These are phyloP conservation scores for Fusarium sp. DNA, from an alignment of 2,329 filamentous ascomycete species.

Conservation along the genomic window DNA sequence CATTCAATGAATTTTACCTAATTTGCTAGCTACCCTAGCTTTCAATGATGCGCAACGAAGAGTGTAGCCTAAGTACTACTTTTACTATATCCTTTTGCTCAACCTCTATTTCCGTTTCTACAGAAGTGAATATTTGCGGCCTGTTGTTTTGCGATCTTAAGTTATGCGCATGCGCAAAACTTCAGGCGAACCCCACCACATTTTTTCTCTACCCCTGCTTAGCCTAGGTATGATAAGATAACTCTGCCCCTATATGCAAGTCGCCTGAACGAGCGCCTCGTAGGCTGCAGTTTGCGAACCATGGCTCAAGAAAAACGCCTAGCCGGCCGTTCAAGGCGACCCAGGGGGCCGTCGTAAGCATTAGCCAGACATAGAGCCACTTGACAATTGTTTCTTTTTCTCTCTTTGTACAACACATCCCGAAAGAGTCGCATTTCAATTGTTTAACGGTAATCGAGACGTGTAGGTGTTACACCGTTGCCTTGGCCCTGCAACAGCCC, in stretches of 20 bases:
- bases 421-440: background rate
- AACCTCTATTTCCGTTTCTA: background rate
- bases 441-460: background rate
- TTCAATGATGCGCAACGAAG: background rate
- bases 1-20: background rate
- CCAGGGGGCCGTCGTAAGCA: background rate
- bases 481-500: background rate
- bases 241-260: background rate
- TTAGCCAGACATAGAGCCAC: background rate
- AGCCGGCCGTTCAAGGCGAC: background rate
- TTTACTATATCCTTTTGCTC: background rate
- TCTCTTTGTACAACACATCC: background rate
- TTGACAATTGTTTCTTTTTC: background rate
- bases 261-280: background rate
- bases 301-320: background rate
- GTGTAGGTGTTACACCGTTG: background rate
- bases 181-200: background rate
- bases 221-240: background rate
- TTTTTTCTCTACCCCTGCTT: background rate
- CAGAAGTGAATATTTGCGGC: background rate
- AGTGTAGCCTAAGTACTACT: too few species aligned
- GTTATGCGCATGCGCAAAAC: conserved; percentile 7
- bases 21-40: background rate
- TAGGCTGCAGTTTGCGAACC: background rate
- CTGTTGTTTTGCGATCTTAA: background rate